phyloP scores from a whole-genome alignment of 176 grass and related monocot species.

The Secale cereale region DNA sequence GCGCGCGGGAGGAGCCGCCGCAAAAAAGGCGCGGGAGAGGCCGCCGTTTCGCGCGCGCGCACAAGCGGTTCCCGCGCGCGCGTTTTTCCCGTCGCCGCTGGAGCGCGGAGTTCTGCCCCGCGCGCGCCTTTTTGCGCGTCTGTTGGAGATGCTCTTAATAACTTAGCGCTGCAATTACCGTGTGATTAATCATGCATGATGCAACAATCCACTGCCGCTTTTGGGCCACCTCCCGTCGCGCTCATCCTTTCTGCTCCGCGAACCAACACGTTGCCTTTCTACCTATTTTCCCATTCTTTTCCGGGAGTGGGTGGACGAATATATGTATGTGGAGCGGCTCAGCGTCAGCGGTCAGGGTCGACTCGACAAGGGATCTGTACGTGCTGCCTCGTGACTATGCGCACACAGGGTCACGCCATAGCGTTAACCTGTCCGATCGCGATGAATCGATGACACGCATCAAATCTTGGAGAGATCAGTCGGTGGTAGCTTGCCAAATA shows the following conservation, averaged over 20 bases:
- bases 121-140: too few relatives aligned
- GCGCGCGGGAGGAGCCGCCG: too few relatives aligned
- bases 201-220: not conserved
- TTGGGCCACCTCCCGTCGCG: not conserved
- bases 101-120: too few relatives aligned
- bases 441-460: not conserved
- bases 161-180: not conserved
- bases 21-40: too few relatives aligned
- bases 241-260: not conserved
- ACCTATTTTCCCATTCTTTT: not conserved
- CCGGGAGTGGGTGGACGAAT: not conserved
- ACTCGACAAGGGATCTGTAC: not conserved
- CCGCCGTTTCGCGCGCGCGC: too few relatives aligned
- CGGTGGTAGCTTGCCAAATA: too few relatives aligned
- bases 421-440: not conserved
- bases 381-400: not conserved
- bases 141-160: too few relatives aligned
- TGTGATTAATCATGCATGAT: not conserved
- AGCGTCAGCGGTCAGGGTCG: not conserved
- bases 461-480: not conserved
- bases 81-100: too few relatives aligned
- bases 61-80: too few relatives aligned
- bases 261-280: not conserved
- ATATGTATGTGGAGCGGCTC: constrained; percentile 1
- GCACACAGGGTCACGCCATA: not conserved